A percentile compares a stretch with the other conserved stretches of the same genome.
phyloP scores from a whole-genome alignment of 805 yeast species.

The Cyberlindnera americana region DNA sequence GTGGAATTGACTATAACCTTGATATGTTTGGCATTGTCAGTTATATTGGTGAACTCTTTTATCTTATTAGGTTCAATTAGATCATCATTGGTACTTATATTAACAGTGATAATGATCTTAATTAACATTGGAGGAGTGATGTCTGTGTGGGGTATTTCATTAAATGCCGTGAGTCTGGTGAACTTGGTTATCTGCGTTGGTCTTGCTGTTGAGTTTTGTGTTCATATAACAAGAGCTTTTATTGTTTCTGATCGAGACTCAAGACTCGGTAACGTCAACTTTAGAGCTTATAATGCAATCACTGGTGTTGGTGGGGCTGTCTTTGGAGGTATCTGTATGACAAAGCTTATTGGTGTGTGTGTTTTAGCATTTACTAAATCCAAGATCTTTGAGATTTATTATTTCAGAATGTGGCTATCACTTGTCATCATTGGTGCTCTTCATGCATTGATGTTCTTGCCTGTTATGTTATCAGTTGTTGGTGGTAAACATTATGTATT shows the following conservation, averaged over 20 bases:
- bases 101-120: conserved; percentile 61
- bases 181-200: conserved; percentile 92
- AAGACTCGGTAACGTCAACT: conserved; percentile 28
- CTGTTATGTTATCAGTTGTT: conserved; percentile 60
- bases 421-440: conserved; percentile 72
- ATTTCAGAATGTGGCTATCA: conserved; percentile 92
- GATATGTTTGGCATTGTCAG: conserved; percentile 46
- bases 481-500: conserved; percentile 58
- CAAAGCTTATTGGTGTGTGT: conserved; percentile 82
- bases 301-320: conserved; percentile 86
- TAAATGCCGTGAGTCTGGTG: conserved; percentile 88
- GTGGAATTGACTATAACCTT: conserved; percentile 53
- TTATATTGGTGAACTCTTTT: conserved; percentile 51
- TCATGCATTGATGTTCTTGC: conserved; percentile 77
- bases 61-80: conserved; percentile 63
- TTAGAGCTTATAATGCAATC: conserved; percentile 53
- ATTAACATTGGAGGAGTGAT: conserved; percentile 76
- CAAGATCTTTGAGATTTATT: conserved; percentile 84
- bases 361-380: conserved; percentile 87
- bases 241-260: conserved; percentile 34
- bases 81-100: conserved; percentile 52
- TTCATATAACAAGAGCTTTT: conserved; percentile 81
- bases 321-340: conserved; percentile 83
- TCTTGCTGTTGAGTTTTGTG: conserved; percentile 87
- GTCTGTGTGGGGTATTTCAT: conserved; percentile 68